Percentiles rank a stretch among this genome's conserved stretches.
Evolutionary conservation across 225 moss, liverwort and hornwort species (phyloP).

Genomic region (Rhytidiadelphus loreus): DNA sequence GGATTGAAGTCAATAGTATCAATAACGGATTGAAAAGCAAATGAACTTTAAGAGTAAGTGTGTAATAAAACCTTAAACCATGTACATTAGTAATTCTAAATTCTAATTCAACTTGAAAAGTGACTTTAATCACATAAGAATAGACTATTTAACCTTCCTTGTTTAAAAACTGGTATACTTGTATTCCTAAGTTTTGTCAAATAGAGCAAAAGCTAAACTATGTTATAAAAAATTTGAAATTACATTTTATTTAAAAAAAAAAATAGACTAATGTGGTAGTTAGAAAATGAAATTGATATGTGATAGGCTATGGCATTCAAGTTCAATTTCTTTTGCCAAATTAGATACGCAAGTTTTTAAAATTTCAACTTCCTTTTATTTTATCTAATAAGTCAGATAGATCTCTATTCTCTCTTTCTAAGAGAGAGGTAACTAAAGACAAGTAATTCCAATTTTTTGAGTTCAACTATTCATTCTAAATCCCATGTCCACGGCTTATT

Average conservation of each 20-base stretch:
- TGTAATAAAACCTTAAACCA: too few relatives aligned
- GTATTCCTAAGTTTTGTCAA: too few relatives aligned
- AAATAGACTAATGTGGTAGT: not conserved
- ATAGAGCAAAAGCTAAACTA: too few relatives aligned
- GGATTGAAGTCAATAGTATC: too few relatives aligned
- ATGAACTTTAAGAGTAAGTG: too few relatives aligned
- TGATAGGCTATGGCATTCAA: not conserved
- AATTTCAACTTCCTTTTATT: not conserved
- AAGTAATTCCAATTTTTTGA: not conserved
- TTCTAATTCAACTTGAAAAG: too few relatives aligned
- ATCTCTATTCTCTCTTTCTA: not conserved
- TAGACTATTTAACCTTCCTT: too few relatives aligned
- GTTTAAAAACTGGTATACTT: too few relatives aligned
- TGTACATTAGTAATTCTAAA: too few relatives aligned
- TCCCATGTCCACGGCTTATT: not conserved
- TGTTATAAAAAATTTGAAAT: not conserved
- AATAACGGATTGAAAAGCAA: too few relatives aligned
- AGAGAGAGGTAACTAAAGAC: accelerated
- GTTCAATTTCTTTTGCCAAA: not conserved
- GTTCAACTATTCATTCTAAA: not conserved
- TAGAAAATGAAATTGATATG: not conserved
- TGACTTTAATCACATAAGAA: too few relatives aligned
- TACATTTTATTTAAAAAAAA: not conserved
- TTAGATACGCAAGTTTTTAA: not conserved
- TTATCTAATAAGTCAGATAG: not conserved